Base-by-base conservation (phyloP, 345 rosid species). In the Kandelia obovata region DNA sequence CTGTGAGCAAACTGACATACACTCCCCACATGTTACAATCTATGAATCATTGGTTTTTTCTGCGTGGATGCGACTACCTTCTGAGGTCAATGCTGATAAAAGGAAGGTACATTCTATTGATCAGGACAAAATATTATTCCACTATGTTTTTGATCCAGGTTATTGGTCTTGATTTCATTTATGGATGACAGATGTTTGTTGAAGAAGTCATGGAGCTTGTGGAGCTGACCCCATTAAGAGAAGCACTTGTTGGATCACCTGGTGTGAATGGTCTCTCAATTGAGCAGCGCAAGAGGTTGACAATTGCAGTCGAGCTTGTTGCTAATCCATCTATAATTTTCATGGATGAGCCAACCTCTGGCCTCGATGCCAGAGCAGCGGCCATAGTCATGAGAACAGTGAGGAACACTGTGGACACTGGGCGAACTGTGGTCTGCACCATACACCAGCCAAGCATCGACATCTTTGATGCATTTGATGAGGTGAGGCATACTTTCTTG, bases 331-430 rank as follows among this genome's bases (percentile, higher is more conserved):
- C 88, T 8, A 86, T 88, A 71, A 88, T 84, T 62, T 88, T 88
- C 79, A 86, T 88, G 90, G 93, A 88, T 37, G 90, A 88, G 71
- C 93, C 93, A 37, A 88, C 93, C 26, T 84, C 90, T 6, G 90
- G 87, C 35, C 86, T 86, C 28, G 90, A 88, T 81, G 93, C 93
- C n/a, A 80, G 89, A 55, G 93, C 90, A 2, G 90, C 93, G 21
- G 93, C 93, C n/a, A 84, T 86, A 21, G 90, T 84, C 10, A 88
- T 88, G 90, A 83, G 93, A 80, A 83, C 93, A 0, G 93, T 88
- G 32, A 81, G 88, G 67, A 86, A 84, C 77, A 88, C 91, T 0
- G 94, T 86, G 37, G 87, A 86, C 70, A 86, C 93, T 1, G 93
- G 93, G 25, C 59, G 93, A 69, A 88, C 93, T 1, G 90, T 86